Percentiles rank a stretch among this genome's conserved stretches.
Evolutionary conservation across 2,329 filamentous ascomycete genomes (phyloP).

Genomic region (Clonostachys byssicola): DNA sequence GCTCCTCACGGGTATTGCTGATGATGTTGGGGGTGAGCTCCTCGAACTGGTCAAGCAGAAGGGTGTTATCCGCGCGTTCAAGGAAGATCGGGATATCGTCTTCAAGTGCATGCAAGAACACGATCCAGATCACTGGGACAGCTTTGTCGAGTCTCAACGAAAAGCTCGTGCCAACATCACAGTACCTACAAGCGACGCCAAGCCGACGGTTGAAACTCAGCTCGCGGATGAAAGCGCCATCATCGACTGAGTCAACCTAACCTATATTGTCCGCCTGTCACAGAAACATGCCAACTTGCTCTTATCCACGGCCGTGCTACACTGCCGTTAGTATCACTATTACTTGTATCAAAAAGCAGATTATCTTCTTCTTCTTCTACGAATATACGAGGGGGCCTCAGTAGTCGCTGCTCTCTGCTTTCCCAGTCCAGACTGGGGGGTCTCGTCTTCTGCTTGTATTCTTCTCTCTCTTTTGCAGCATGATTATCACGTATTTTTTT

Average conservation of each 20-base stretch:
- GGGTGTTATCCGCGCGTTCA: conserved; percentile 58
- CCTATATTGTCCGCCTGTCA: too few relatives aligned
- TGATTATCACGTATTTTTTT: too few relatives aligned
- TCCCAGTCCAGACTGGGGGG: too few relatives aligned
- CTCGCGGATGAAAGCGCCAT: conserved; percentile 33
- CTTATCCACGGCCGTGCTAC: too few relatives aligned
- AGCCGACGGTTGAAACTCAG: conserved; percentile 7
- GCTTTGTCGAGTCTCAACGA: conserved; percentile 57
- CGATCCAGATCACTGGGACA: conserved; percentile 63
- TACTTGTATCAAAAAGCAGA: too few relatives aligned
- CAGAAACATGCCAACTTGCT: too few relatives aligned
- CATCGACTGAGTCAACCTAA: conserved; percentile 21
- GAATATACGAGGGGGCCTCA: too few relatives aligned
- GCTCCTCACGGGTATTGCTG: conserved; percentile 58
- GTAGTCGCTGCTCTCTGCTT: too few relatives aligned
- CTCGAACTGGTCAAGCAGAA: conserved; percentile 49
- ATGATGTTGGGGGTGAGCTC: conserved; percentile 57
- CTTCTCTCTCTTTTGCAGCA: too few relatives aligned
- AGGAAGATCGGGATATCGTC: conserved; percentile 50
- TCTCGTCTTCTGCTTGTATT: too few relatives aligned
- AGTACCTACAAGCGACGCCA: conserved; percentile 17
- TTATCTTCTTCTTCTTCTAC: too few relatives aligned
- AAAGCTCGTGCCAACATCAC: conserved; percentile 52
- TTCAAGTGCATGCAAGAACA: conserved; percentile 46
- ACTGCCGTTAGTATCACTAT: too few relatives aligned